phyloP scores from a whole-genome alignment of 768 basidiomycete genomes.

The Mycena filopes region DNA sequence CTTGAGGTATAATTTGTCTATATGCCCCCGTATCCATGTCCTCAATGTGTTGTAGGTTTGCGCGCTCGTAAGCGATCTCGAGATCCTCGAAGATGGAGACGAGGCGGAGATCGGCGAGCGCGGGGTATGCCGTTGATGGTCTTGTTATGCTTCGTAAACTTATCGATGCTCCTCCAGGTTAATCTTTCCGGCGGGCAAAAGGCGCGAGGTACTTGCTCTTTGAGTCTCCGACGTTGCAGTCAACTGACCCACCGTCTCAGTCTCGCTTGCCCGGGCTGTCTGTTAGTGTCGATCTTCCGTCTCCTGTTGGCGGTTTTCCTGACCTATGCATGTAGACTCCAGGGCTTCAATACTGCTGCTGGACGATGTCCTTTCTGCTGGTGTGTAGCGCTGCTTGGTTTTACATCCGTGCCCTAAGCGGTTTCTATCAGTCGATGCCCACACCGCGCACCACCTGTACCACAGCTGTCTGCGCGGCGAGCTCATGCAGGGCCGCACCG shows the following conservation, averaged over 20 bases:
- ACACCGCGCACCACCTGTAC: constrained; percentile 91
- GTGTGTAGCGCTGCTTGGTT: constrained; percentile 36
- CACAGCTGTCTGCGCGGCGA: constrained; percentile 86
- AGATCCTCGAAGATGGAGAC: constrained; percentile 89
- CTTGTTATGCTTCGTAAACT: neutral
- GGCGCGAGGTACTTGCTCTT: constrained; percentile 59
- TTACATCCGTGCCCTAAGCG: constrained; percentile 13
- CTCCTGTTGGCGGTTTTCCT: neutral
- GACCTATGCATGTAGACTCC: constrained; percentile 55
- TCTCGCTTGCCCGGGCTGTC: constrained; percentile 84
- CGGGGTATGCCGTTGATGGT: constrained; percentile 58
- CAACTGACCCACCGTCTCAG: constrained; percentile 45
- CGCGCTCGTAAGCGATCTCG: constrained; percentile 78
- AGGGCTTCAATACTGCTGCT: constrained; percentile 83
- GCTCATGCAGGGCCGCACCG: constrained; percentile 82
- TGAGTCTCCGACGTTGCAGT: constrained; percentile 2
- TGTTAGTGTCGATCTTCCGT: constrained; percentile 42
- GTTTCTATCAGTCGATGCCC: constrained; percentile 78
- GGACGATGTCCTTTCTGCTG: constrained; percentile 81
- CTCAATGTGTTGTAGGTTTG: constrained; percentile 60
- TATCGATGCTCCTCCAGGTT: constrained; percentile 51
- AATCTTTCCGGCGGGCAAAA: constrained; percentile 73
- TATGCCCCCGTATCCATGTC: constrained; percentile 19
- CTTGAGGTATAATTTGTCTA: constrained; percentile 69
- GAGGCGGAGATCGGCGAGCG: constrained; percentile 90